phyloP scores from a whole-genome alignment of 139 green algal genomes.

The Tetradesmus lagerheimii region DNA sequence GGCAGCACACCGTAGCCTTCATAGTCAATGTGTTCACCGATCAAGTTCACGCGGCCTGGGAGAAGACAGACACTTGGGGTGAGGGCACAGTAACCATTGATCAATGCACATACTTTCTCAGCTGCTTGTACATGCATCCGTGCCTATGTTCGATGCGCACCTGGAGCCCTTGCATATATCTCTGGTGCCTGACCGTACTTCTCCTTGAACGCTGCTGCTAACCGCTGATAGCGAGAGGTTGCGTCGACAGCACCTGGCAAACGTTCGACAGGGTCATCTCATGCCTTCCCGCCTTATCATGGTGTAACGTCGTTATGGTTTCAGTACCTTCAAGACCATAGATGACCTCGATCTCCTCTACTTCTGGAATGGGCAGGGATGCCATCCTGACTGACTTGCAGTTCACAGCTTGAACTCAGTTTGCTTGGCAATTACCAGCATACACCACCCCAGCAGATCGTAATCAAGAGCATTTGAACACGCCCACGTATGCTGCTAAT shows the following conservation, averaged over 20 bases:
- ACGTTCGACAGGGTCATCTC: background rate
- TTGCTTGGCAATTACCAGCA: no score
- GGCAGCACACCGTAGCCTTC: constrained; percentile 97
- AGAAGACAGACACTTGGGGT: background rate
- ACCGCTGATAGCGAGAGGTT: constrained; percentile 46
- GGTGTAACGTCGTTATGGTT: background rate
- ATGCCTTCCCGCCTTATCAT: background rate
- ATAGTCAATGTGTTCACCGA: constrained; percentile 99
- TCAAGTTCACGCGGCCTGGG: constrained; percentile 97
- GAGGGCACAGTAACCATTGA: background rate
- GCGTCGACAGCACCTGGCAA: constrained; percentile 15
- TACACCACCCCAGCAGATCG: no score
- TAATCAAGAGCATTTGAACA: no score
- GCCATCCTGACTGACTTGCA: constrained; percentile 14
- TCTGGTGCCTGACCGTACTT: constrained; percentile 68
- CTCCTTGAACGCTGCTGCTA: constrained; percentile 67
- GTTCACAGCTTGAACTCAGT: background rate
- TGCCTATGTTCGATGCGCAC: constrained; percentile 46
- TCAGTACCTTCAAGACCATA: constrained; percentile 66
- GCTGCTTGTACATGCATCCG: background rate
- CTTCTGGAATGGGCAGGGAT: constrained; percentile 41
- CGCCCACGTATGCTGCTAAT: background rate
- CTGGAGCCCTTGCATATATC: constrained; percentile 73
- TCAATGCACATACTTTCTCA: background rate
- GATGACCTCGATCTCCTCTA: constrained; percentile 52